Percentiles rank a stretch among this genome's conserved stretches.
These are phyloP conservation scores for Cadophora luteo-olivacea DNA, from an alignment of 2,329 filamentous ascomycete species.

Conservation along the genomic window DNA sequence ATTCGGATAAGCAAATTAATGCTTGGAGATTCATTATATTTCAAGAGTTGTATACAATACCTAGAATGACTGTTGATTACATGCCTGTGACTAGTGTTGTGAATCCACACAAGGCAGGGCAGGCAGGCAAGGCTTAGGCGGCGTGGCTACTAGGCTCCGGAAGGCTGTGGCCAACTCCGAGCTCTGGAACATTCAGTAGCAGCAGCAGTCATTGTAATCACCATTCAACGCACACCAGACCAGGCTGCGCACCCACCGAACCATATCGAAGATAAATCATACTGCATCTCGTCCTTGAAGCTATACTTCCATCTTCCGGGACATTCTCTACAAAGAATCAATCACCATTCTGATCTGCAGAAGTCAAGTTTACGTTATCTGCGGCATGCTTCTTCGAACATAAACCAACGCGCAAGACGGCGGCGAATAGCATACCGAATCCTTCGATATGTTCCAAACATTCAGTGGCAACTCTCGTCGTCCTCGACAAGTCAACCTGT, in stretches of 20 bases:
- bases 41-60: too few species aligned
- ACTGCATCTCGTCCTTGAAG: background rate
- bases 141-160: constrained; percentile 13
- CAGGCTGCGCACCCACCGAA: constrained; percentile 15
- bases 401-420: constrained; percentile 30
- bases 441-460: constrained; percentile 77
- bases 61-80: too few species aligned
- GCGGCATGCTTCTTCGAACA: constrained; percentile 37
- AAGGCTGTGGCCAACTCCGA: constrained; percentile 17
- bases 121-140: constrained; percentile 19
- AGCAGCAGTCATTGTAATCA: constrained; percentile 9
- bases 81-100: background rate
- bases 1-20: background rate
- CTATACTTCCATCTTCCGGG: background rate
- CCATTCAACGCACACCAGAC: background rate
- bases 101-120: background rate
- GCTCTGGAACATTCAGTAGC: constrained; percentile 16
- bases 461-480: constrained; percentile 89
- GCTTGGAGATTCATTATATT: too few species aligned
- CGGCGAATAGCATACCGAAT: constrained; percentile 26
- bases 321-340: background rate
- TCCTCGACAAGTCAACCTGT: constrained; percentile 91
- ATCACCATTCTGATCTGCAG: background rate
- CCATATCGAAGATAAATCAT: constrained; percentile 1
- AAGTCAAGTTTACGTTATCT: constrained; percentile 6